These are phyloP conservation scores for Diddensiella santjacobensis DNA, from an alignment of 805 yeast species.

Conservation along the genomic window DNA sequence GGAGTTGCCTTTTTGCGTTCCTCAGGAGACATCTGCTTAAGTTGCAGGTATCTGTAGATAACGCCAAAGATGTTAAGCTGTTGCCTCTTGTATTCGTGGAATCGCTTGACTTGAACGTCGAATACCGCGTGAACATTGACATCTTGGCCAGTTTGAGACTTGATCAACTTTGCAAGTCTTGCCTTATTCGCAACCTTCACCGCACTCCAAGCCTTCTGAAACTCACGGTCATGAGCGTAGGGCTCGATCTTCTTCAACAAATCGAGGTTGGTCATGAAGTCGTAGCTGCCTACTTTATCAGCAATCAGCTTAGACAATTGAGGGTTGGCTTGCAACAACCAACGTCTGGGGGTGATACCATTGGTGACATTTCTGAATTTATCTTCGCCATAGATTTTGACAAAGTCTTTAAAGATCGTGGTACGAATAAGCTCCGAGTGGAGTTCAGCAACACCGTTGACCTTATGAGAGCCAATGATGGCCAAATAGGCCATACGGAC, in stretches of 20 bases:
- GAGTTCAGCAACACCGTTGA: conserved; percentile 93
- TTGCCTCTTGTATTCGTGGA: conserved; percentile 94
- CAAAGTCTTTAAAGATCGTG: conserved; percentile 88
- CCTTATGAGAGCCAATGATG: conserved; percentile 86
- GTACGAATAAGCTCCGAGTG: conserved; percentile 89
- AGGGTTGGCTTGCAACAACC: conserved; percentile 94
- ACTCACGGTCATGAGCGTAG: conserved; percentile 62
- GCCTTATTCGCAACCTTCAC: conserved; percentile 69
- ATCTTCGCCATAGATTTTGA: conserved; percentile 71
- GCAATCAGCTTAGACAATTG: conserved; percentile 69
- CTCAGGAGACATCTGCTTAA: conserved; percentile 62
- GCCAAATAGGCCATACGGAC: conserved; percentile 93
- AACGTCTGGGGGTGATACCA: conserved; percentile 94
- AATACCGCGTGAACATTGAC: conserved; percentile 73
- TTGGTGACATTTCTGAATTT: conserved; percentile 90
- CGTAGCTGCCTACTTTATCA: conserved; percentile 56
- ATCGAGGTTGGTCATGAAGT: conserved; percentile 64
- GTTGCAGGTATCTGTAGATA: conserved; percentile 72
- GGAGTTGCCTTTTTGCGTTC: conserved; percentile 64
- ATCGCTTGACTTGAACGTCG: conserved; percentile 91
- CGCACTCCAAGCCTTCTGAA: conserved; percentile 64
- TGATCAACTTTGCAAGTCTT: conserved; percentile 62
- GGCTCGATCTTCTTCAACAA: conserved; percentile 63
- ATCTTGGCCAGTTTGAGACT: conserved; percentile 55
- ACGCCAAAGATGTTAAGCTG: conserved; percentile 90